Conservation (phyloP, 345 rosid species). For the Salix arbutifolia region DNA sequence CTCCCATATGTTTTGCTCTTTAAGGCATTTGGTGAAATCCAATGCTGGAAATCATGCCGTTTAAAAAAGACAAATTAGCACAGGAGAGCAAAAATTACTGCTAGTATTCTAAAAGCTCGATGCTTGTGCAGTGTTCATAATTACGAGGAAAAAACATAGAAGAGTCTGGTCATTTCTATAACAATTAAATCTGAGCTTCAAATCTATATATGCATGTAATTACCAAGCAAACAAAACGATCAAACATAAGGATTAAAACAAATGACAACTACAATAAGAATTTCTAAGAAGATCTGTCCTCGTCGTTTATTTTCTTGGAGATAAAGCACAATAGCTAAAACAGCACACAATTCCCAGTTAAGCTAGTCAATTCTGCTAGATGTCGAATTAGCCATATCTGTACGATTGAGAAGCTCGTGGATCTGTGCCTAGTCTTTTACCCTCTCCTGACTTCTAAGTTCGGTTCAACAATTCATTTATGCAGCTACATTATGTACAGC, state of each 20-base stretch:
- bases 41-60: background rate
- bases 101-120: background rate
- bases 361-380: background rate
- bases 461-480: background rate
- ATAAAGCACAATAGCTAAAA: background rate
- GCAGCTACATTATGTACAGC: background rate
- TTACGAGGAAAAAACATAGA: background rate
- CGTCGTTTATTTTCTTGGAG: background rate
- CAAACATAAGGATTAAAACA: no score
- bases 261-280: background rate
- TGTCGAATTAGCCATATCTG: background rate
- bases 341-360: background rate
- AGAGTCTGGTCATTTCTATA: background rate
- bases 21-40: background rate
- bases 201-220: background rate
- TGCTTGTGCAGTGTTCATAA: background rate
- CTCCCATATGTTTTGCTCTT: background rate
- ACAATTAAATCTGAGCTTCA: background rate
- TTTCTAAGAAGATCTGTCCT: background rate
- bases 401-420: background rate
- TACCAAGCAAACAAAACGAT: background rate
- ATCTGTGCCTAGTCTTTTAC: background rate
- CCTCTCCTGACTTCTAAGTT: background rate
- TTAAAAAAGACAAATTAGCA: no score
- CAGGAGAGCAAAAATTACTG: background rate